phyloP scores from a whole-genome alignment of 169 alveolate species.

The Plasmodium falciparum region DNA sequence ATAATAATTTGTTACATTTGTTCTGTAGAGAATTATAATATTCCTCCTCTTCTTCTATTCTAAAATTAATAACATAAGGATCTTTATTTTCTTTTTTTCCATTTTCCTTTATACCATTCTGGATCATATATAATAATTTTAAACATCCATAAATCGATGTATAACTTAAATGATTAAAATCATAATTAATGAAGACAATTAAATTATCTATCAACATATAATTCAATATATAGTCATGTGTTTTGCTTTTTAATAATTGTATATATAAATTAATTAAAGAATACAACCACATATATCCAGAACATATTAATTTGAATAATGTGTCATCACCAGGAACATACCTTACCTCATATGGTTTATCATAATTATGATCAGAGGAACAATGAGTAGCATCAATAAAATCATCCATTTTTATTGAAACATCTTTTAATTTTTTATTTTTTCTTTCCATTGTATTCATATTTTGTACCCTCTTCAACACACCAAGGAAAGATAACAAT shows the following conservation, averaged over 20 bases:
- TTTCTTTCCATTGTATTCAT: too few relatives aligned
- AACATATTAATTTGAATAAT: background rate
- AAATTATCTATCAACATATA: conserved; percentile 3
- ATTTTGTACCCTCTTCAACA: background rate
- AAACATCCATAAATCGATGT: background rate
- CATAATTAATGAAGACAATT: background rate
- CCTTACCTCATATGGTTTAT: background rate
- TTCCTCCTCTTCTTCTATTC: too few relatives aligned
- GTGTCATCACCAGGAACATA: background rate
- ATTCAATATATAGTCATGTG: conserved; percentile 12
- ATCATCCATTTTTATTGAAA: too few relatives aligned
- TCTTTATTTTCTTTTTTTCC: background rate
- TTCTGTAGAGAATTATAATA: too few relatives aligned
- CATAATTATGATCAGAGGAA: too few relatives aligned
- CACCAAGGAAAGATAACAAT: background rate
- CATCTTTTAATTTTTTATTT: too few relatives aligned
- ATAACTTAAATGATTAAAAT: background rate
- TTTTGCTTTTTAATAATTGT: conserved; percentile 39
- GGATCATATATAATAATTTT: conserved; percentile 1
- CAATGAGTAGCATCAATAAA: too few relatives aligned
- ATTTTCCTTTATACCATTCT: background rate
- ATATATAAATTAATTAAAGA: background rate
- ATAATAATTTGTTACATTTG: background rate
- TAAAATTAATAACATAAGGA: too few relatives aligned
- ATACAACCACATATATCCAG: background rate